A percentile compares a stretch with the other conserved stretches of the same genome.
Conservation (phyloP, 176 grass and related monocot species). For the Raddia guianensis region DNA sequence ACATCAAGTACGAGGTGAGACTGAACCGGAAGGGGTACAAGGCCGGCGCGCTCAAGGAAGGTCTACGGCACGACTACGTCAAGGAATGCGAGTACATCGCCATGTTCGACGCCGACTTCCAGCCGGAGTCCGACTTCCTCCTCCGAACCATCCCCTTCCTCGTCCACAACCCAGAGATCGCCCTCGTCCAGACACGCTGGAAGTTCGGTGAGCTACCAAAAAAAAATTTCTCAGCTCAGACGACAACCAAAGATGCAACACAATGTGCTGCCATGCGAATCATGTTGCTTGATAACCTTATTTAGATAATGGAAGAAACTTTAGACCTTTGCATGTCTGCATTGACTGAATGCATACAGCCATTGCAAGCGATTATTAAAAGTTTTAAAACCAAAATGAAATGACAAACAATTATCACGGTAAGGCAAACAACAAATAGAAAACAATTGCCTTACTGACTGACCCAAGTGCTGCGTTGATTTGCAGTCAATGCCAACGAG, state of each 20-base stretch:
- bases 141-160: constrained; percentile 80
- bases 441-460: too few relatives aligned
- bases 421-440: too few relatives aligned
- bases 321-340: too few relatives aligned
- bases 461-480: background rate
- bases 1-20: constrained; percentile 83
- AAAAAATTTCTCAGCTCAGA: too few relatives aligned
- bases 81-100: constrained; percentile 75
- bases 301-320: too few relatives aligned
- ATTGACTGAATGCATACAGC: too few relatives aligned
- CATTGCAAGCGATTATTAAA: too few relatives aligned
- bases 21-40: constrained; percentile 91
- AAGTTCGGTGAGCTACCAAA: constrained; percentile 60
- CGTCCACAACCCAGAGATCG: constrained; percentile 73
- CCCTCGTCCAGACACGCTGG: constrained; percentile 91
- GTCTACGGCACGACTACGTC: constrained; percentile 67
- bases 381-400: too few relatives aligned
- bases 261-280: too few relatives aligned
- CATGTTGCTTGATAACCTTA: too few relatives aligned
- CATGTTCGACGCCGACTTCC: constrained; percentile 97
- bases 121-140: constrained; percentile 75
- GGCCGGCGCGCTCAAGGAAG: constrained; percentile 87
- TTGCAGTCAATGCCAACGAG: constrained; percentile 79
- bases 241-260: too few relatives aligned
- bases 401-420: too few relatives aligned